Evolutionary conservation across 192 early-diverging fungal species (phyloP).

Genomic region (Backusella tuberculispora): DNA sequence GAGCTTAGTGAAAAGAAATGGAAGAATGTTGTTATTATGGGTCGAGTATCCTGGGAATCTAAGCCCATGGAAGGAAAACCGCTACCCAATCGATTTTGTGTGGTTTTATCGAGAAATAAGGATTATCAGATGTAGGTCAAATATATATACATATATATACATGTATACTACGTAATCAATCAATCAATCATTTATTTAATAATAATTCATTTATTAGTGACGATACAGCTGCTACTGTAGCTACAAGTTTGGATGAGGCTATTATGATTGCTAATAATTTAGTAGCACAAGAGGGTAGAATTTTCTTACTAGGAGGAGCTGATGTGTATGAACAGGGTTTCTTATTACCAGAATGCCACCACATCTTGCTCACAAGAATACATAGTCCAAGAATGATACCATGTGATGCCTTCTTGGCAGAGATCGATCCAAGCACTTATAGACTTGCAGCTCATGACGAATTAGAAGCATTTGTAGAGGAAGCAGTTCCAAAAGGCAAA

Average conservation of each 20-base stretch:
- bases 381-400: slow-evolving; percentile 48
- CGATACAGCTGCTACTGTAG: slow-evolving; percentile 1
- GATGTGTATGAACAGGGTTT: slow-evolving; percentile 74
- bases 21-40: slow-evolving; percentile 90
- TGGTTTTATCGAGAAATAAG: slow-evolving; percentile 74
- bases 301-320: slow-evolving; percentile 81
- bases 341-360: slow-evolving; percentile 50
- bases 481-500: slow-evolving; percentile 43
- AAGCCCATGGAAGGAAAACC: slow-evolving; percentile 80
- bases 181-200: no score
- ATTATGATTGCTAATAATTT: slow-evolving; percentile 42
- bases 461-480: slow-evolving; percentile 47
- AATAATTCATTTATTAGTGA: not conserved
- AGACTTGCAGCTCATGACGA: slow-evolving; percentile 47
- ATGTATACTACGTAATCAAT: not conserved
- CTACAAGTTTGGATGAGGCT: slow-evolving; percentile 15
- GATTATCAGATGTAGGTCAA: slow-evolving; percentile 40
- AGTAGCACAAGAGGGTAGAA: slow-evolving; percentile 41
- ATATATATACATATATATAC: not conserved
- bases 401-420: slow-evolving; percentile 83
- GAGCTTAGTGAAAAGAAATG: not conserved
- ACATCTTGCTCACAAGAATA: slow-evolving; percentile 74
- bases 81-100: slow-evolving; percentile 74
- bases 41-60: slow-evolving; percentile 88
- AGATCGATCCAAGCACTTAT: slow-evolving; percentile 44